Evolutionary conservation across 179 eudicot species (phyloP).

Genomic region (Silene noctiflora): DNA sequence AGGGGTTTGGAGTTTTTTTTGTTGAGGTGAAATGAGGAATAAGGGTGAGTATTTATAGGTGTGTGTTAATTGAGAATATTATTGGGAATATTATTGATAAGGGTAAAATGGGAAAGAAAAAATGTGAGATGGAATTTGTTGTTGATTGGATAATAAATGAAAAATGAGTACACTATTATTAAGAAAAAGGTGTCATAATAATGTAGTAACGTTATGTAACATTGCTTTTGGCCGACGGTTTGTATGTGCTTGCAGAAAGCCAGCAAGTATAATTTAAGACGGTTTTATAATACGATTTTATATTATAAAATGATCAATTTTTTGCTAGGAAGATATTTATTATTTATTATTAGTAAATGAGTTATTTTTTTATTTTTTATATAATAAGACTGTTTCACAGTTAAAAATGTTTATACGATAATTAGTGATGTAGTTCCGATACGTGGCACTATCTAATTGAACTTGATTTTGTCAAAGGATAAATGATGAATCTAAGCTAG

Average conservation of each 20-base stretch:
- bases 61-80: background rate
- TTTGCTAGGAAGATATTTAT: too few species aligned
- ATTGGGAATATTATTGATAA: background rate
- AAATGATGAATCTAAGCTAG: background rate
- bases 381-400: too few species aligned
- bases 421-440: too few species aligned
- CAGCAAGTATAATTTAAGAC: too few species aligned
- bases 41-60: slow-evolving; percentile 9
- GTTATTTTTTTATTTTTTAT: too few species aligned
- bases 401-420: too few species aligned
- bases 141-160: background rate
- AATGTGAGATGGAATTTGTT: background rate
- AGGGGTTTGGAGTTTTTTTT: background rate
- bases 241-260: background rate
- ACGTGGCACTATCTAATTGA: background rate
- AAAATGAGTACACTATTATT: background rate
- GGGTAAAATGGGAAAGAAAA: background rate
- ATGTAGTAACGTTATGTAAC: background rate
- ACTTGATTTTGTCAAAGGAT: background rate
- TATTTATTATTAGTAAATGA: too few species aligned
- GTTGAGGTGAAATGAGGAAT: background rate
- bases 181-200: background rate
- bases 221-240: background rate
- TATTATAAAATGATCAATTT: too few species aligned
- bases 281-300: too few species aligned